Conservation (phyloP, 2,329 filamentous ascomycete genomes). For the Botrytis tulipae region DNA sequence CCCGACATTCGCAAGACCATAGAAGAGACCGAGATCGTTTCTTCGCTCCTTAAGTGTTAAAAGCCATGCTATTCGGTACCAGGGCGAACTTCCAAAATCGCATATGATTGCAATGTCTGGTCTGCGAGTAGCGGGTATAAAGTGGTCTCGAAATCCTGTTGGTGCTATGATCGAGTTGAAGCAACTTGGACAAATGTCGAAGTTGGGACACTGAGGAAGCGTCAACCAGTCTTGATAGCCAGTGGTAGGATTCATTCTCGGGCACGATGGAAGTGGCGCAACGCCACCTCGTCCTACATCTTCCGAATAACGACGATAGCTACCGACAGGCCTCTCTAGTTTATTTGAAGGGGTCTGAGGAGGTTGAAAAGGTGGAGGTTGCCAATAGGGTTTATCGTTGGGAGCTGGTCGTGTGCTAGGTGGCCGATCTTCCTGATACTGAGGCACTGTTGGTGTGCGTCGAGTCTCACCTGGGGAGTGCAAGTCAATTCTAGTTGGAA, state of each 20-base stretch:
- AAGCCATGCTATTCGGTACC: constrained; percentile 83
- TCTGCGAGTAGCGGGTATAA: constrained; percentile 60
- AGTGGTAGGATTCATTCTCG: constrained; percentile 58
- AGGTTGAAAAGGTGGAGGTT: constrained; percentile 47
- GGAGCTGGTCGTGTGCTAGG: constrained; percentile 21
- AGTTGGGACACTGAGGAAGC: constrained; percentile 64
- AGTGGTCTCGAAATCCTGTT: constrained; percentile 65
- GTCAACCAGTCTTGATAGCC: constrained; percentile 79
- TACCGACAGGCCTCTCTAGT: constrained; percentile 45
- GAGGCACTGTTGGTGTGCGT: constrained; percentile 24
- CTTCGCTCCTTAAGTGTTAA: constrained; percentile 70
- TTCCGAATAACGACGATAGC: constrained; percentile 56
- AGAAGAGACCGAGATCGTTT: constrained; percentile 66
- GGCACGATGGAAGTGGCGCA: constrained; percentile 63
- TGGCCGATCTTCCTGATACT: constrained; percentile 25
- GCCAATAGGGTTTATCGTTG: constrained; percentile 41
- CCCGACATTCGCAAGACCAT: constrained; percentile 63
- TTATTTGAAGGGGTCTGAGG: constrained; percentile 25
- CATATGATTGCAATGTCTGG: constrained; percentile 63
- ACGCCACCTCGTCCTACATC: constrained; percentile 47
- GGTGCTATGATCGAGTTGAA: constrained; percentile 67
- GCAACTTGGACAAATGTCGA: constrained; percentile 82
- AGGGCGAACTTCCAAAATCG: constrained; percentile 73
- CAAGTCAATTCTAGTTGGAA: constrained; percentile 28
- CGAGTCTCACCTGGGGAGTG: constrained; percentile 28